Evolutionary conservation across 2,329 filamentous ascomycete genomes (phyloP).

Genomic region (Microascus cirrosus): DNA sequence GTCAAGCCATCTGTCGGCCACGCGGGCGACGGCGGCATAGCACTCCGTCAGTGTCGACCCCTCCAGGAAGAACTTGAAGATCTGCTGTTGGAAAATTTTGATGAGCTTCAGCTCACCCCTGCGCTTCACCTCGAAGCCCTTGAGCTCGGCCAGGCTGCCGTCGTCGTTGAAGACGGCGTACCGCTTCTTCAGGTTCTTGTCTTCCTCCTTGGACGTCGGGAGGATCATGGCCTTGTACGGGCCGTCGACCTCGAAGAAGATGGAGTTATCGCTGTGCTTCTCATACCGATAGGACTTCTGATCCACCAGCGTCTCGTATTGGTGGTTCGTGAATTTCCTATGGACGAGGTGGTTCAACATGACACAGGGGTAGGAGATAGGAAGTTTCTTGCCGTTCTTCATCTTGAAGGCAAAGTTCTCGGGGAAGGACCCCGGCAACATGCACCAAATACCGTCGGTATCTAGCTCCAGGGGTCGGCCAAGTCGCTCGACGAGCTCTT

Average conservation of each 20-base stretch:
- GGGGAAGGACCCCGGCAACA: constrained; percentile 89
- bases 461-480: constrained; percentile 89
- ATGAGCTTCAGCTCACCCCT: constrained; percentile 97
- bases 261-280: constrained; percentile 96
- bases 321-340: constrained; percentile 88
- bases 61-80: constrained; percentile 98
- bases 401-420: constrained; percentile 93
- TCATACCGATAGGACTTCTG: constrained; percentile 76
- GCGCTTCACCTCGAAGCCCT: constrained; percentile 95
- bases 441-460: constrained; percentile 99
- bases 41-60: constrained; percentile 79
- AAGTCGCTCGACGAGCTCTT: constrained; percentile 85
- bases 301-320: constrained; percentile 86
- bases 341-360: constrained; percentile 99
- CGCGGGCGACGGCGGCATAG: constrained; percentile 83
- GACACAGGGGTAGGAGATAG: constrained; percentile 96
- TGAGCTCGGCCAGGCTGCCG: constrained; percentile 86
- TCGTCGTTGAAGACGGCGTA: constrained; percentile 99
- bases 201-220: constrained; percentile 95
- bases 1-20: constrained; percentile 94
- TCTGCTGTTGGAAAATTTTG: constrained; percentile 98
- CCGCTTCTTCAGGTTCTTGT: constrained; percentile 98
- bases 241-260: constrained; percentile 98
- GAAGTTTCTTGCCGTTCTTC: constrained; percentile 89
- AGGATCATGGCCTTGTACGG: constrained; percentile 97